phyloP scores from a whole-genome alignment of 169 alveolate species.

The Plasmodium berghei region DNA sequence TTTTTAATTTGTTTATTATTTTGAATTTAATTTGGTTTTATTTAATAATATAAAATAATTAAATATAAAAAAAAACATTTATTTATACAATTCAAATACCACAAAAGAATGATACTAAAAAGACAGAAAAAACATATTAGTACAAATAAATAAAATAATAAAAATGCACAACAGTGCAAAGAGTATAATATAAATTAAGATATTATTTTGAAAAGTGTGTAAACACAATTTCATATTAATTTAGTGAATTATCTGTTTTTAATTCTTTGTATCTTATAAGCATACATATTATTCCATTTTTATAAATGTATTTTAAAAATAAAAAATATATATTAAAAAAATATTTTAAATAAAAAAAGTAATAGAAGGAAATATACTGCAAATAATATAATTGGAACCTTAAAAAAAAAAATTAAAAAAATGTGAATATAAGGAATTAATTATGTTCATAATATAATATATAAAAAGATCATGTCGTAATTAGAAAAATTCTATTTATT shows the following conservation, averaged over 20 bases:
- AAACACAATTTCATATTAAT: neutral
- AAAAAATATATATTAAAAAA: no score
- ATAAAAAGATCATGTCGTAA: constrained; percentile 4
- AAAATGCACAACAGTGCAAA: constrained; percentile 64
- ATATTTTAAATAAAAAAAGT: neutral
- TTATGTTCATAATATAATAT: neutral
- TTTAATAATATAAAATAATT: no score
- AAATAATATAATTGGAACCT: constrained; percentile 7
- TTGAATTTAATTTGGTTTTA: constrained; percentile 21
- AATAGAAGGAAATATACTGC: neutral
- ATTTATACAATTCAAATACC: no score
- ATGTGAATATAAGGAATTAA: neutral
- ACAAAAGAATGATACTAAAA: neutral
- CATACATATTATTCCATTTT: no score
- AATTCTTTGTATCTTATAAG: neutral
- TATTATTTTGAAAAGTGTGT: neutral
- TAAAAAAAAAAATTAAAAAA: constrained; percentile 13
- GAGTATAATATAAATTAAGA: neutral
- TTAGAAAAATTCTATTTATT: constrained; percentile 22
- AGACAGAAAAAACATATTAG: constrained; percentile 1
- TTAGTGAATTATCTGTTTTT: neutral
- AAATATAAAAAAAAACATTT: no score
- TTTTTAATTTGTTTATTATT: no score
- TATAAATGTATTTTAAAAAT: no score
- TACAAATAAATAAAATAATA: constrained; percentile 1